A percentile compares a stretch with the other conserved stretches of the same genome.
Evolutionary conservation across 1,139 yeast genomes (phyloP).

Genomic region (Magnusiomyces sp.): DNA sequence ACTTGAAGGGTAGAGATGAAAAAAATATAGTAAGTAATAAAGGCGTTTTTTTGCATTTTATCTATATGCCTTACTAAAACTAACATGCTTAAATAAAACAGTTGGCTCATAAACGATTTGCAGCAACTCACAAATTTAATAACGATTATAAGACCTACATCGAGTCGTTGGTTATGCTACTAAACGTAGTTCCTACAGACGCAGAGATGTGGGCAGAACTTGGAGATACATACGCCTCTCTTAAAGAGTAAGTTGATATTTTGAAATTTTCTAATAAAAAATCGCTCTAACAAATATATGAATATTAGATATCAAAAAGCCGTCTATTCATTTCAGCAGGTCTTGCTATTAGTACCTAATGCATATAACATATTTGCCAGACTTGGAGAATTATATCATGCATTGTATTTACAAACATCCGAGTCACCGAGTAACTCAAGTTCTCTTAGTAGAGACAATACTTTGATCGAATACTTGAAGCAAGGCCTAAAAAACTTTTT

Average conservation of each 20-base stretch:
- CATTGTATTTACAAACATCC: constrained; percentile 17
- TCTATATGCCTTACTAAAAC: background rate
- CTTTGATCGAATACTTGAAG: constrained; percentile 20
- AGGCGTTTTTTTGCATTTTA: background rate
- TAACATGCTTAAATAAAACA: background rate
- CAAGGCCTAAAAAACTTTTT: constrained; percentile 48
- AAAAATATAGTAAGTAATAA: constrained; percentile 25
- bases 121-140: constrained; percentile 28
- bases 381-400: constrained; percentile 43
- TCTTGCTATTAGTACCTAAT: constrained; percentile 55
- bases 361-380: constrained; percentile 66
- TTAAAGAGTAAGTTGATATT: constrained; percentile 38
- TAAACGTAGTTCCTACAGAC: constrained; percentile 62
- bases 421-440: constrained; percentile 6
- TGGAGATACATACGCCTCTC: constrained; percentile 47
- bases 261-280: background rate
- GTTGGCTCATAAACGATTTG: constrained; percentile 32
- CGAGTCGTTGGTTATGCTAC: constrained; percentile 40
- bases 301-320: constrained; percentile 45
- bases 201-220: constrained; percentile 70
- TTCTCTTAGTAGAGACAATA: background rate
- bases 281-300: background rate
- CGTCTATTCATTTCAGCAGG: constrained; percentile 59
- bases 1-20: constrained; percentile 27
- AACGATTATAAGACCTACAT: constrained; percentile 37